A percentile compares a stretch with the other conserved stretches of the same genome.
Evolutionary conservation across 1,139 yeast genomes (phyloP).

Genomic region (Yamadazyma friedrichii): DNA sequence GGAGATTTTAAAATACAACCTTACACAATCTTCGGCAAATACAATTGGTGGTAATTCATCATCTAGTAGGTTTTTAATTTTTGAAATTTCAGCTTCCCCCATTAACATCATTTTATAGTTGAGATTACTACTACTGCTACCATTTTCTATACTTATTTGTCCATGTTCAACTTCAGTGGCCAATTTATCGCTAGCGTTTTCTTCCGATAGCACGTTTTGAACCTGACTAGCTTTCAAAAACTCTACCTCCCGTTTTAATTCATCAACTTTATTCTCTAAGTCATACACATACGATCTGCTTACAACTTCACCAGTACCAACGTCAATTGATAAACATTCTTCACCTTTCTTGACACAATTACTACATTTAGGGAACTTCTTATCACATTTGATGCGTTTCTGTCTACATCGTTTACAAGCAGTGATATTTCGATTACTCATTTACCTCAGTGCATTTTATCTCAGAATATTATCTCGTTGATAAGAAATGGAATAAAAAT

Average conservation of each 20-base stretch:
- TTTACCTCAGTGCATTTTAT: background rate
- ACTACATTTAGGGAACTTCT: slow-evolving; percentile 72
- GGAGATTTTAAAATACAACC: slow-evolving; percentile 68
- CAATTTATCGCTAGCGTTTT: background rate
- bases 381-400: slow-evolving; percentile 80
- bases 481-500: too few relatives aligned
- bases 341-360: slow-evolving; percentile 63
- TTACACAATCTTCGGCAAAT: slow-evolving; percentile 64
- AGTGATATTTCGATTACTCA: slow-evolving; percentile 21
- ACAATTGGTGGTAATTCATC: slow-evolving; percentile 58
- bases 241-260: slow-evolving; percentile 13
- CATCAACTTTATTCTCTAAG: slow-evolving; percentile 26
- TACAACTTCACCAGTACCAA: slow-evolving; percentile 79
- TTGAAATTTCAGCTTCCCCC: slow-evolving; percentile 5
- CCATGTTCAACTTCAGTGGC: slow-evolving; percentile 1
- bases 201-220: too few relatives aligned
- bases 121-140: slow-evolving; percentile 5
- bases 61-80: background rate
- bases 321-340: slow-evolving; percentile 79
- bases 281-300: slow-evolving; percentile 77
- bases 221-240: slow-evolving; percentile 5
- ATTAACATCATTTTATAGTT: slow-evolving; percentile 8
- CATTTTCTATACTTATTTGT: slow-evolving; percentile 4
- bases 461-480: too few relatives aligned
- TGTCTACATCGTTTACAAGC: slow-evolving; percentile 81